Conservation (phyloP, 768 basidiomycete genomes). For the Tricholoma sp. region DNA sequence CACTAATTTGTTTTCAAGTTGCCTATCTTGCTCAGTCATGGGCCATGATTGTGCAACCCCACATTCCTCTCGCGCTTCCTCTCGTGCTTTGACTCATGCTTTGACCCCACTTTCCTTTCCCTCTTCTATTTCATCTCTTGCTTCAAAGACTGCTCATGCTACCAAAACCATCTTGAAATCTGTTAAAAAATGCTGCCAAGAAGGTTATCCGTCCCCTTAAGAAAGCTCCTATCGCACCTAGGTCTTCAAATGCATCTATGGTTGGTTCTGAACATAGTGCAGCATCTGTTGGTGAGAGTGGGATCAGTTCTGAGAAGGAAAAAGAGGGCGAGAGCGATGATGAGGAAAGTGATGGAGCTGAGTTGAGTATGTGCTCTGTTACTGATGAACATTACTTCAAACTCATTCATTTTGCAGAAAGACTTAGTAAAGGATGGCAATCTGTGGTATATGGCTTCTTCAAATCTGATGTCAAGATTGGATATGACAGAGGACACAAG, state of each 20-base stretch:
- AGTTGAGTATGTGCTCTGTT: background rate
- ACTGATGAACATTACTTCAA: background rate
- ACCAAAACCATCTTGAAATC: background rate
- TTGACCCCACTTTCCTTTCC: background rate
- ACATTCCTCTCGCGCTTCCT: background rate
- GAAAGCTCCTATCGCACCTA: background rate
- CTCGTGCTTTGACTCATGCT: background rate
- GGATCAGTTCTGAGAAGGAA: background rate
- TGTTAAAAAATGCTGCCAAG: background rate
- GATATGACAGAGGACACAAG: background rate
- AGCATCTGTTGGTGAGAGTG: background rate
- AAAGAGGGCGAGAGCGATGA: background rate
- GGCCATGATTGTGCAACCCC: background rate
- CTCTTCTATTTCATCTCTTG: background rate
- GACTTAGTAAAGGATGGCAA: background rate
- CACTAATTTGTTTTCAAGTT: too few relatives aligned
- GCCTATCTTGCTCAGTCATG: background rate
- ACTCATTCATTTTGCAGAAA: background rate
- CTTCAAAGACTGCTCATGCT: background rate
- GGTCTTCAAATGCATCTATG: background rate
- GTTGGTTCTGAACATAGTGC: background rate
- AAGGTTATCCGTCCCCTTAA: background rate
- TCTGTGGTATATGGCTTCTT: background rate
- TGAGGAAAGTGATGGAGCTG: background rate
- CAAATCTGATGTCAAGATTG: background rate